Evolutionary conservation across 768 basidiomycete genomes (phyloP).

Genomic region (Amanita thiersii): DNA sequence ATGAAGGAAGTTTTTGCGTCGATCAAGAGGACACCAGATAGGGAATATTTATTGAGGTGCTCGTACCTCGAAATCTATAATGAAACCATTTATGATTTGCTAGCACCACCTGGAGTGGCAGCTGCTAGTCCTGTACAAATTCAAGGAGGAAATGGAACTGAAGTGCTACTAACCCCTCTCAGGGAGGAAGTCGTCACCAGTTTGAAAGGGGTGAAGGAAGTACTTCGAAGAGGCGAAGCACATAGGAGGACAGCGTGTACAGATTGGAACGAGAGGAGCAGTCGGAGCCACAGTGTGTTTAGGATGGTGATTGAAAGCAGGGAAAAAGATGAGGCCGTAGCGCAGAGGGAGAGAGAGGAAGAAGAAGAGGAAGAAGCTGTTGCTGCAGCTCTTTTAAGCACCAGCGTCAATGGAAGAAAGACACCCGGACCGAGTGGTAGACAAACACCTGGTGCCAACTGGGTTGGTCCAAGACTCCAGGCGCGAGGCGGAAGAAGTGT

Average conservation of each 20-base stretch:
- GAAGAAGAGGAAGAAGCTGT: conserved; percentile 13
- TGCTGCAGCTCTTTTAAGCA: background rate
- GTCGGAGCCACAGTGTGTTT: conserved; percentile 91
- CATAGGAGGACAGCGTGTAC: conserved; percentile 88
- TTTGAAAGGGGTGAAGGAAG: conserved; percentile 76
- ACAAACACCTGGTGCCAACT: conserved; percentile 31
- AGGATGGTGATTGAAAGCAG: conserved; percentile 87
- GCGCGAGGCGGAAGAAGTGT: conserved; percentile 75
- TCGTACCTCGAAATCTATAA: conserved; percentile 99
- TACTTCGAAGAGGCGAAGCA: conserved; percentile 79
- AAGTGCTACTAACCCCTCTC: conserved; percentile 65
- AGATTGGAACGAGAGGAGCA: conserved; percentile 98
- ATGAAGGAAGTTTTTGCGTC: conserved; percentile 88
- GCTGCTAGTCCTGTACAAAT: conserved; percentile 62
- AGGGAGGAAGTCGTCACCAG: conserved; percentile 93
- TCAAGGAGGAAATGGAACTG: conserved; percentile 53
- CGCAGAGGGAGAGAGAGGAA: conserved; percentile 17
- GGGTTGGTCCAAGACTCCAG: conserved; percentile 54
- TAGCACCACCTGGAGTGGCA: conserved; percentile 56
- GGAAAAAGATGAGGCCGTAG: conserved; percentile 46
- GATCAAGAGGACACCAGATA: conserved; percentile 66
- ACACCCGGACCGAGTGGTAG: conserved; percentile 41
- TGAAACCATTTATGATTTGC: conserved; percentile 78
- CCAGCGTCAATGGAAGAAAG: conserved; percentile 15
- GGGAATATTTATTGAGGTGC: conserved; percentile 92